phyloP scores from a whole-genome alignment of 2,329 filamentous ascomycete genomes.

The Fusarium lateritium region DNA sequence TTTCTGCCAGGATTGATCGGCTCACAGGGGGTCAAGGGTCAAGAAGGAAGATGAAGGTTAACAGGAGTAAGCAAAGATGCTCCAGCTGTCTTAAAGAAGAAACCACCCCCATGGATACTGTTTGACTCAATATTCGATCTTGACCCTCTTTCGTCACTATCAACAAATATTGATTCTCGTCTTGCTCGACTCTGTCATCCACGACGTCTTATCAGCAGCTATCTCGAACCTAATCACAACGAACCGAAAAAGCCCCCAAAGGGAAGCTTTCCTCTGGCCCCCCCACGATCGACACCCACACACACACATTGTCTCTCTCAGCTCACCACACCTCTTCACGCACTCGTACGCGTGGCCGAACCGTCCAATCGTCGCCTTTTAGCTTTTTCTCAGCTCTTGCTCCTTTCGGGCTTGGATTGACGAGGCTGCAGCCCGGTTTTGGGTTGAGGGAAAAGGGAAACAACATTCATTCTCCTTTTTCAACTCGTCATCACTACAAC shows the following conservation, averaged over 20 bases:
- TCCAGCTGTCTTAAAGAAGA: slow-evolving; percentile 18
- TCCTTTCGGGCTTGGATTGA: slow-evolving; percentile 4
- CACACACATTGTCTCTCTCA: slow-evolving; percentile 4
- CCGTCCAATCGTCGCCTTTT: slow-evolving; percentile 22
- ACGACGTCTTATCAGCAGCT: slow-evolving; percentile 16
- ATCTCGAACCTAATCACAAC: slow-evolving; percentile 7
- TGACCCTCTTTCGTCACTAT: slow-evolving; percentile 7
- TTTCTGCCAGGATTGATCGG: slow-evolving; percentile 5
- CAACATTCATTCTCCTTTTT: slow-evolving; percentile 8
- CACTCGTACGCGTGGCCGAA: slow-evolving; percentile 31
- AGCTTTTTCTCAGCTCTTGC: slow-evolving; percentile 28
- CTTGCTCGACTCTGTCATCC: background rate
- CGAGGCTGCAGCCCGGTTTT: slow-evolving; percentile 24
- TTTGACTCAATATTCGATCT: slow-evolving; percentile 1
- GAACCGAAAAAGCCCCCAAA: slow-evolving; percentile 1
- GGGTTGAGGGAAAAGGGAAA: slow-evolving; percentile 5
- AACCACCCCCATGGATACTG: background rate
- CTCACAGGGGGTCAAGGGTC: slow-evolving; percentile 27
- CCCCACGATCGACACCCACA: slow-evolving; percentile 34
- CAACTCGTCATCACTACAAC: slow-evolving; percentile 32
- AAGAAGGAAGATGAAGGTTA: background rate
- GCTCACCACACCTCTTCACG: slow-evolving; percentile 13
- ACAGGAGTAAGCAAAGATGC: slow-evolving; percentile 16
- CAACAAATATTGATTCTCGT: background rate
- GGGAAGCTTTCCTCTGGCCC: slow-evolving; percentile 6